These are phyloP conservation scores for Gaertneriomyces sp. DNA, from an alignment of 192 early-diverging fungal genomes.

Conservation along the genomic window DNA sequence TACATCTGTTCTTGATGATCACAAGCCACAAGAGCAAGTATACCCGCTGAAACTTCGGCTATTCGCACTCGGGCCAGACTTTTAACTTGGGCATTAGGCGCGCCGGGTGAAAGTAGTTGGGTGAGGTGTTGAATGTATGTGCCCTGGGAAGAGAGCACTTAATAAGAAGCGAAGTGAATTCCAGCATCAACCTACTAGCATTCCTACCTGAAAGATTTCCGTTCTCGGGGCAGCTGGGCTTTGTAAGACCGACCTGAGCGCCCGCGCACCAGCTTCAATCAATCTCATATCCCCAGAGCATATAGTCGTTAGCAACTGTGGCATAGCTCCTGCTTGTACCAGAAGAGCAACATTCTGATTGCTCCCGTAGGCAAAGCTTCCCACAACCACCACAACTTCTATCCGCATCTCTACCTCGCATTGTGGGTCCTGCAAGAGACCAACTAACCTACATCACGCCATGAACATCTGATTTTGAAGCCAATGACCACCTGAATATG, in stretches of 20 bases:
- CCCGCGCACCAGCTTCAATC: constrained; percentile 64
- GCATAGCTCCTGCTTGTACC: constrained; percentile 53
- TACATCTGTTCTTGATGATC: constrained; percentile 58
- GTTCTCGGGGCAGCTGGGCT: constrained; percentile 43
- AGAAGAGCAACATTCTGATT: constrained; percentile 59
- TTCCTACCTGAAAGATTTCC: constrained; percentile 20
- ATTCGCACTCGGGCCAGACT: constrained; percentile 35
- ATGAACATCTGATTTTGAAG: not conserved
- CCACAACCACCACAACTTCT: constrained; percentile 64
- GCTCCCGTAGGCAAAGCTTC: constrained; percentile 66
- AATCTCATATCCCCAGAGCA: constrained; percentile 38
- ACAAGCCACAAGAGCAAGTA: constrained; percentile 60
- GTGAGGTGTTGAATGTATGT: constrained; percentile 19
- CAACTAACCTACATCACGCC: constrained; percentile 48
- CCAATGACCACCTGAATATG: not conserved
- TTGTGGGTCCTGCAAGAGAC: constrained; percentile 42
- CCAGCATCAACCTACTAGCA: no score
- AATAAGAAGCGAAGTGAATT: no score
- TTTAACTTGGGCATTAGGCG: no score
- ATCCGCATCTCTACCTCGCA: constrained; percentile 35
- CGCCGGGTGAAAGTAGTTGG: constrained; percentile 10
- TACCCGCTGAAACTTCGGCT: constrained; percentile 61
- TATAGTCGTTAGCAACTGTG: constrained; percentile 50
- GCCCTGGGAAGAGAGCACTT: not conserved
- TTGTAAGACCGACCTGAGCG: constrained; percentile 63